A percentile compares a stretch with the other conserved stretches of the same genome.
phyloP scores from a whole-genome alignment of 495 filamentous ascomycete species.

The Podospora didyma region DNA sequence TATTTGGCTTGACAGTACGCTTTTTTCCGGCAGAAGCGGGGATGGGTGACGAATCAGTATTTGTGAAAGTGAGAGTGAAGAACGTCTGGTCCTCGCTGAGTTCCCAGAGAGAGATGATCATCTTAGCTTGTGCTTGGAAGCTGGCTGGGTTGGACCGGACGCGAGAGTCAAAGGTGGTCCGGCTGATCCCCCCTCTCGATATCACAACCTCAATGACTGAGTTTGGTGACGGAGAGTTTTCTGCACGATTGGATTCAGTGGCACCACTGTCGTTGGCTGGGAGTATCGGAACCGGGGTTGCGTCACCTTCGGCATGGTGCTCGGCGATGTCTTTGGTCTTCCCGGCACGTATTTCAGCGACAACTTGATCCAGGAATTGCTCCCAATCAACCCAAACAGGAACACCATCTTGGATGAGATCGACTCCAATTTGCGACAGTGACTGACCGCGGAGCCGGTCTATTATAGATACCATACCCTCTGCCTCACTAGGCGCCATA shows the following conservation, averaged over 20 bases:
- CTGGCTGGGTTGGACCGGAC: slow-evolving; percentile 27
- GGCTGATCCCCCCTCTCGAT: slow-evolving; percentile 27
- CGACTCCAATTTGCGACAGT: slow-evolving; percentile 57
- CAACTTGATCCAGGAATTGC: slow-evolving; percentile 48
- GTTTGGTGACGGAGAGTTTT: slow-evolving; percentile 36
- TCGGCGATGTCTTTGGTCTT: slow-evolving; percentile 5
- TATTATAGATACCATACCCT: slow-evolving; percentile 26
- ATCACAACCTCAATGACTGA: slow-evolving; percentile 56
- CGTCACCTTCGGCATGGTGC: slow-evolving; percentile 13
- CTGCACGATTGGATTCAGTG: slow-evolving; percentile 9
- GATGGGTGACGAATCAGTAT: slow-evolving; percentile 31
- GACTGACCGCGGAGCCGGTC: slow-evolving; percentile 53
- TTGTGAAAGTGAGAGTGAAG: slow-evolving; percentile 64
- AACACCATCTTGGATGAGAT: slow-evolving; percentile 55
- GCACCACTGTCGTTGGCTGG: slow-evolving; percentile 4
- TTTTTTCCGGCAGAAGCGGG: slow-evolving; percentile 15
- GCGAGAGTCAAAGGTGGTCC: slow-evolving; percentile 21
- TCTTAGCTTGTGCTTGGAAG: slow-evolving; percentile 51
- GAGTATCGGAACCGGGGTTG: slow-evolving; percentile 11
- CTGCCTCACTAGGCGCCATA: slow-evolving; percentile 34
- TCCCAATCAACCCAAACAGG: slow-evolving; percentile 54
- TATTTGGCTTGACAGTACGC: slow-evolving; percentile 26
- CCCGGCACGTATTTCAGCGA: slow-evolving; percentile 39
- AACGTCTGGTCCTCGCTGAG: slow-evolving; percentile 53
- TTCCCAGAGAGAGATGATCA: slow-evolving; percentile 65